Conservation (phyloP, 2,329 filamentous ascomycete genomes). For the Claviceps paspali region DNA sequence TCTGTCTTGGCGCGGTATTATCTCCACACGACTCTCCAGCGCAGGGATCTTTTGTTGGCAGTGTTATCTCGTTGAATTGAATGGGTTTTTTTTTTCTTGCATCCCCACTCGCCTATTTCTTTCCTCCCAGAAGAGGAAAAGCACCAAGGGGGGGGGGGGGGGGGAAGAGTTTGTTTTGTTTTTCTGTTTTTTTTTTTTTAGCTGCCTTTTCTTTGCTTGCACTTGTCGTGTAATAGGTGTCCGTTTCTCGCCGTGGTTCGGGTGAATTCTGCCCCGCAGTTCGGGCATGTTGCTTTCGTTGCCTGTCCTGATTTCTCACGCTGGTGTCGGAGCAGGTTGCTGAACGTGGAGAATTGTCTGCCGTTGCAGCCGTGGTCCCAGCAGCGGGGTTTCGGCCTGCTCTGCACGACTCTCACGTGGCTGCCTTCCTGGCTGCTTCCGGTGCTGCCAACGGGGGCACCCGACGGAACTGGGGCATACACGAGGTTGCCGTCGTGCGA, state of each 20-base stretch:
- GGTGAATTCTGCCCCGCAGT: conserved; percentile 88
- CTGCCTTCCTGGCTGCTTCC: conserved; percentile 22
- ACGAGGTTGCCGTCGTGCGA: conserved; percentile 25
- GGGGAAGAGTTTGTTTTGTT: too few species aligned
- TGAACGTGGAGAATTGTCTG: conserved; percentile 89
- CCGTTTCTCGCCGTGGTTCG: conserved; percentile 78
- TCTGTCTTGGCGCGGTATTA: neutral
- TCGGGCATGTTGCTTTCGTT: conserved; percentile 74
- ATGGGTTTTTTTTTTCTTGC: neutral
- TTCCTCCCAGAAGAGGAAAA: too few species aligned
- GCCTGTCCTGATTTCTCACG: conserved; percentile 88
- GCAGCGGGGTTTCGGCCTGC: conserved; percentile 82
- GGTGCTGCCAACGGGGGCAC: conserved; percentile 21
- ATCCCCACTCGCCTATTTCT: neutral
- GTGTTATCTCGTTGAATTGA: neutral
- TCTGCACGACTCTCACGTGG: conserved; percentile 55
- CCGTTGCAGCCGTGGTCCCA: conserved; percentile 97
- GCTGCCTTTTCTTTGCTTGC: conserved; percentile 46
- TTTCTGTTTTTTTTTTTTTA: neutral
- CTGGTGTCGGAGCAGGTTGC: conserved; percentile 83
- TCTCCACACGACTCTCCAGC: neutral
- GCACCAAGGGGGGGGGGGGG: too few species aligned
- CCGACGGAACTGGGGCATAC: conserved; percentile 24
- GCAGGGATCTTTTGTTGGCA: neutral
- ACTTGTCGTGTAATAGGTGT: conserved; percentile 76